These are phyloP conservation scores for Setomelanomma holmii DNA, from an alignment of 2,329 filamentous ascomycete species.

Conservation along the genomic window DNA sequence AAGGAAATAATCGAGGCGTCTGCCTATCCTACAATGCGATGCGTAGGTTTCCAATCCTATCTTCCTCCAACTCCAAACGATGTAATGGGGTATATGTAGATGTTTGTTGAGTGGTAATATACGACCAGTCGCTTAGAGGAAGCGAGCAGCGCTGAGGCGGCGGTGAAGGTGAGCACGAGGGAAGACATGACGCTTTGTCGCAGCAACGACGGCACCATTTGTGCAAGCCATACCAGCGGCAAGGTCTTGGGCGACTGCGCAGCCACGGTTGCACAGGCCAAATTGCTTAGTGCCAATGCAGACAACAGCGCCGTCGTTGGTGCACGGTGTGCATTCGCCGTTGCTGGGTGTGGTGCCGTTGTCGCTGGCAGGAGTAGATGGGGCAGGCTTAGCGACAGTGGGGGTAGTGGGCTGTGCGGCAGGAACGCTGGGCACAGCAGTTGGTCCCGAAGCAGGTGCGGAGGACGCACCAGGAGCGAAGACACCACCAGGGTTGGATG, in stretches of 20 bases:
- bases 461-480: constrained; percentile 44
- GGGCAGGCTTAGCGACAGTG: constrained; percentile 1
- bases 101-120: constrained; percentile 6
- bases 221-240: constrained; percentile 53
- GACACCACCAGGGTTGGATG: constrained; percentile 26
- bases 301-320: constrained; percentile 50
- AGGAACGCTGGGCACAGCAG: constrained; percentile 19
- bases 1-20: too few relatives aligned
- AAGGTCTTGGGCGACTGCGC: constrained; percentile 50
- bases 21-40: constrained; percentile 14
- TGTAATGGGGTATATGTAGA: constrained; percentile 18
- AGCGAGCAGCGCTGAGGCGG: constrained; percentile 32
- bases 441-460: constrained; percentile 15
- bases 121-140: constrained; percentile 21
- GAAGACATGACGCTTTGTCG: constrained; percentile 23
- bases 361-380: constrained; percentile 17
- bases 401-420: constrained; percentile 15
- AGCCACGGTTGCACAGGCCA: constrained; percentile 55
- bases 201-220: constrained; percentile 34
- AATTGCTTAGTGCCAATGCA: constrained; percentile 53
- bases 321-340: constrained; percentile 45
- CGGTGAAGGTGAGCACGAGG: constrained; percentile 39
- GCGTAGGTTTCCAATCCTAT: constrained; percentile 14
- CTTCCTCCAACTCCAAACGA: constrained; percentile 29
- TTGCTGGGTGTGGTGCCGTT: constrained; percentile 15